These are phyloP conservation scores for Magnolia officinalis DNA, from an alignment of 164 flowering plant species.

Conservation along the genomic window DNA sequence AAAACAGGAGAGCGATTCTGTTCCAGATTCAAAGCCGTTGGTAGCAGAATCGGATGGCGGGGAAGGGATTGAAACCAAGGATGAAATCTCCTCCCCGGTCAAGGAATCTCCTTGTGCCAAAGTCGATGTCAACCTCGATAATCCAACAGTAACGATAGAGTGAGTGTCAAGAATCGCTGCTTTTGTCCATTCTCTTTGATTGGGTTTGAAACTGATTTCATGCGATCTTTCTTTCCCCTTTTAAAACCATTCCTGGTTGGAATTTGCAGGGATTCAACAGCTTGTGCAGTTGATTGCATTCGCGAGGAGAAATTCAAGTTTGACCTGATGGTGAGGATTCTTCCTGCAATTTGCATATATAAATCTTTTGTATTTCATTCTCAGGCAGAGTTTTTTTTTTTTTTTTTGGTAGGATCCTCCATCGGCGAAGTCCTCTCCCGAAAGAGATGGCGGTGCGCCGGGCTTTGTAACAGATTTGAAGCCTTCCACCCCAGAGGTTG, in stretches of 20 bases:
- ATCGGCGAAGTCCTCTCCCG: slow-evolving; percentile 65
- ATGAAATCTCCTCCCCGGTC: slow-evolving; percentile 35
- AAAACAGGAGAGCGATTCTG: slow-evolving; percentile 27
- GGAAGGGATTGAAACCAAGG: slow-evolving; percentile 24
- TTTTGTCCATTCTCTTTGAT: not conserved
- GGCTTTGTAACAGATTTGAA: slow-evolving; percentile 29
- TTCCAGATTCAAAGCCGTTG: slow-evolving; percentile 30
- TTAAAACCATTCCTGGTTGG: not conserved
- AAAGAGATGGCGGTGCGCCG: slow-evolving; percentile 41
- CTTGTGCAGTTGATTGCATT: slow-evolving; percentile 31
- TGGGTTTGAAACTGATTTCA: not conserved
- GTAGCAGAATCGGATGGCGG: slow-evolving; percentile 32
- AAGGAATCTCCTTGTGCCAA: slow-evolving; percentile 38
- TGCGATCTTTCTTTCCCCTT: not conserved
- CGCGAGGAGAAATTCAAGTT: slow-evolving; percentile 73
- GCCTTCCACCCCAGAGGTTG: slow-evolving; percentile 30
- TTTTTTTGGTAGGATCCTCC: slow-evolving; percentile 50
- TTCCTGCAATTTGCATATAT: not conserved
- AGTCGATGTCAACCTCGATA: slow-evolving; percentile 30
- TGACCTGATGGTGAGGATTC: slow-evolving; percentile 84
- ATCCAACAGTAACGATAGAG: slow-evolving; percentile 30
- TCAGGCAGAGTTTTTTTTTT: not conserved
- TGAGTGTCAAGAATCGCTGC: slow-evolving; percentile 26
- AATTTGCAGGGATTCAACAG: slow-evolving; percentile 33
- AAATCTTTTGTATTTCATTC: not conserved